phyloP scores from a whole-genome alignment of 192 early-diverging fungal genomes.

The Backusella circina region DNA sequence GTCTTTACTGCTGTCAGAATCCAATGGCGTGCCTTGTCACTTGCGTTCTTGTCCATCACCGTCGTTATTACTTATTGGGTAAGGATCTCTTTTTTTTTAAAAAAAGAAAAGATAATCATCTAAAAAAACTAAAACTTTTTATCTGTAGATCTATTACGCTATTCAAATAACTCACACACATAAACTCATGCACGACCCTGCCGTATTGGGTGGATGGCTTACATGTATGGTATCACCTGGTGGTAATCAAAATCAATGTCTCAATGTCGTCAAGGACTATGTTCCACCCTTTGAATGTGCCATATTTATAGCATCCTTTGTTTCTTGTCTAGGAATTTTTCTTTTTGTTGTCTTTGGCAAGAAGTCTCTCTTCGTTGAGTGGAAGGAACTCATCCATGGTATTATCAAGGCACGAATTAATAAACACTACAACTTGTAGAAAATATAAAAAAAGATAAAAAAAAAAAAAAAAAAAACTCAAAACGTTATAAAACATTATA shows the following conservation, averaged over 20 bases:
- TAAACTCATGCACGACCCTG: neutral
- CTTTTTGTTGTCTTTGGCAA: slow-evolving; percentile 47
- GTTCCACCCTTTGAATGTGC: slow-evolving; percentile 42
- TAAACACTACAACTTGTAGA: neutral
- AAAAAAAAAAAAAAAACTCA: neutral
- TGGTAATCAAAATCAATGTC: slow-evolving; percentile 32
- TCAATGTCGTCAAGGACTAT: slow-evolving; percentile 13
- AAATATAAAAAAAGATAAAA: too few species aligned
- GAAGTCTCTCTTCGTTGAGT: slow-evolving; percentile 33
- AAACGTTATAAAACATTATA: neutral
- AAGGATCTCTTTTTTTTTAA: neutral
- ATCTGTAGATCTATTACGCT: neutral
- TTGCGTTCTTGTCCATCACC: slow-evolving; percentile 34
- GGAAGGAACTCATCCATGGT: slow-evolving; percentile 33
- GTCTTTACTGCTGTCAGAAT: slow-evolving; percentile 47
- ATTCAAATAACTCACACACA: too few species aligned
- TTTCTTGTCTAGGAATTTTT: slow-evolving; percentile 37
- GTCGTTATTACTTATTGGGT: slow-evolving; percentile 49
- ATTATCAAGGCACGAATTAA: neutral
- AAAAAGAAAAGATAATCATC: neutral
- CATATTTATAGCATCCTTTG: slow-evolving; percentile 37
- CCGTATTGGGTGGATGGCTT: slow-evolving; percentile 30
- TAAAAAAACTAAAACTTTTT: too few species aligned
- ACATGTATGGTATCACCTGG: slow-evolving; percentile 25
- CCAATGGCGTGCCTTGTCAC: slow-evolving; percentile 50